Conservation (phyloP, 352 stramenopile species). For the Globisporangium parvum region DNA sequence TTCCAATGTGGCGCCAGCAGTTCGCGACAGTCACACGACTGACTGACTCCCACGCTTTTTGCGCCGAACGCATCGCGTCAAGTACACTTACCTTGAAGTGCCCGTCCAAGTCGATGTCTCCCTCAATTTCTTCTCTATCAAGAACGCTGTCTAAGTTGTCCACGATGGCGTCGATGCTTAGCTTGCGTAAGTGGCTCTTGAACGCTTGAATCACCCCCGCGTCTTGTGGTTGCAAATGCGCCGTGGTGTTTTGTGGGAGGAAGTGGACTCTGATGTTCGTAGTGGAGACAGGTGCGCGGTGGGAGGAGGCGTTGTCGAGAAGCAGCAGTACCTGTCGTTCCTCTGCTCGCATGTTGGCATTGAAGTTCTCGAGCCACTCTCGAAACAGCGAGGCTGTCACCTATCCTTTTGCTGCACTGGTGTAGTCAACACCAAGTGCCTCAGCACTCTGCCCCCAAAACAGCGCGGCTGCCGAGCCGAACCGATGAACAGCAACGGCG, state of each 20-base stretch:
- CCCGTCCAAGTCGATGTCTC: too few relatives aligned
- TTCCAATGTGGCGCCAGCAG: too few relatives aligned
- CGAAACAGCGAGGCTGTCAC: conserved; percentile 5
- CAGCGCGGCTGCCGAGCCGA: neutral
- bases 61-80: too few relatives aligned
- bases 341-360: neutral
- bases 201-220: neutral
- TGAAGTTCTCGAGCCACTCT: neutral
- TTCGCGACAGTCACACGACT: too few relatives aligned
- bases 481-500: too few relatives aligned
- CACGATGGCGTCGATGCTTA: neutral
- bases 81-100: too few relatives aligned
- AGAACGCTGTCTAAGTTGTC: too few relatives aligned
- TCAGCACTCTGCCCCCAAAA: too few relatives aligned
- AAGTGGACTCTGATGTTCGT: neutral
- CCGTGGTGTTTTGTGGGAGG: conserved; percentile 1
- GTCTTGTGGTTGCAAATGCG: conserved; percentile 1
- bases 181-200: neutral
- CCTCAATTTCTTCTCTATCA: too few relatives aligned
- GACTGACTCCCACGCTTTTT: too few relatives aligned
- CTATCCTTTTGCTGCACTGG: conserved; percentile 5
- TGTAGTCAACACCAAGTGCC: conserved; percentile 3
- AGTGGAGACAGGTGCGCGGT: neutral
- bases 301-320: neutral
- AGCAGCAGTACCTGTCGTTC: neutral